phyloP scores from a whole-genome alignment of 129 eudicot genomes.

The Tagetes patula region DNA sequence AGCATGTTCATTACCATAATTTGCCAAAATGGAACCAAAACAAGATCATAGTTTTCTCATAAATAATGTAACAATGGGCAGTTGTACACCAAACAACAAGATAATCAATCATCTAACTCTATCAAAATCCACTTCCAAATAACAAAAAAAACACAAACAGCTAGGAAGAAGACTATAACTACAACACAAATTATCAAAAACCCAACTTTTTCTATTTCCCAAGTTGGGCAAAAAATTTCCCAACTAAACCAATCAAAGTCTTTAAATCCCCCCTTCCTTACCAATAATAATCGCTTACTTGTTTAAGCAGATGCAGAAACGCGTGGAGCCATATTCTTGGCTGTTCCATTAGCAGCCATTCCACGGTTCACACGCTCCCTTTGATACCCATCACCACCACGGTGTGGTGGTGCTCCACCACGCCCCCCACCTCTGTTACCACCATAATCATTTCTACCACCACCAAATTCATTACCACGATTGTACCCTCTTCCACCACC shows the following conservation, averaged over 20 bases:
- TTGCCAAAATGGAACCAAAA: not conserved
- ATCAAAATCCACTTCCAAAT: slow-evolving; percentile 33
- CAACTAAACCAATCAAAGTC: slow-evolving; percentile 32
- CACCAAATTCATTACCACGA: slow-evolving; percentile 33
- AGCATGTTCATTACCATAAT: too few species aligned
- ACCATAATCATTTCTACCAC: slow-evolving; percentile 52
- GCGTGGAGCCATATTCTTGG: slow-evolving; percentile 65
- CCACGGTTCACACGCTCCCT: slow-evolving; percentile 59
- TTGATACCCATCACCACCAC: slow-evolving; percentile 62
- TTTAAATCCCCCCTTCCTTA: not conserved
- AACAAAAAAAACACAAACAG: slow-evolving; percentile 24
- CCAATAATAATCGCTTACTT: slow-evolving; percentile 9
- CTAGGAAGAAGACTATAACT: slow-evolving; percentile 32
- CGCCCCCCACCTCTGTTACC: slow-evolving; percentile 56
- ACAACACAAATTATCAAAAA: slow-evolving; percentile 36
- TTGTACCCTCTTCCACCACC: slow-evolving; percentile 33
- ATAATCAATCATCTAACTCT: slow-evolving; percentile 25
- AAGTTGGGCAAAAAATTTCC: slow-evolving; percentile 32
- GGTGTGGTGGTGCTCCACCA: slow-evolving; percentile 55
- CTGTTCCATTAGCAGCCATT: slow-evolving; percentile 49
- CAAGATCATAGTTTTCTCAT: not conserved
- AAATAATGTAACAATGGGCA: slow-evolving; percentile 18
- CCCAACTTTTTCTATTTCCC: slow-evolving; percentile 24
- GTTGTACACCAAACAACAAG: slow-evolving; percentile 14
- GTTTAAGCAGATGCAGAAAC: slow-evolving; percentile 75